Percentiles rank a stretch among this genome's conserved stretches.
Evolutionary conservation across 2,329 filamentous ascomycete species (phyloP).

Genomic region (Lasiodiplodia sp.): DNA sequence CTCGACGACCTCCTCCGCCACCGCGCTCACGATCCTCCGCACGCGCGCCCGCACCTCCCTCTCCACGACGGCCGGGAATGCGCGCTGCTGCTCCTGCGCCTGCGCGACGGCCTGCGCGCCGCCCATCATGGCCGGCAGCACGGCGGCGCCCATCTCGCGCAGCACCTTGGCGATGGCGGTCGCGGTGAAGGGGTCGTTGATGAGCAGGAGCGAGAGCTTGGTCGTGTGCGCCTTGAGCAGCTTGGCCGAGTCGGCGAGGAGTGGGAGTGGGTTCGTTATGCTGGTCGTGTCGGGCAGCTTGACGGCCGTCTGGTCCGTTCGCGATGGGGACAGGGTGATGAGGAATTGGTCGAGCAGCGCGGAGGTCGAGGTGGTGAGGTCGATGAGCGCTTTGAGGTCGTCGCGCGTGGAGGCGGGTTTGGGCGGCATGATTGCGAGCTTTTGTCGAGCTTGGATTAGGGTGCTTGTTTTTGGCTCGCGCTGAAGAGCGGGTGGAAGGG

Average conservation of each 20-base stretch:
- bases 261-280: conserved; percentile 61
- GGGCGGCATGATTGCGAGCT: conserved; percentile 14
- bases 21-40: conserved; percentile 67
- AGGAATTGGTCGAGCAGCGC: conserved; percentile 45
- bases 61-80: conserved; percentile 57
- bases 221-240: conserved; percentile 84
- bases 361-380: conserved; percentile 46
- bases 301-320: background rate
- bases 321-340: conserved; percentile 17
- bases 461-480: background rate
- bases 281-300: conserved; percentile 32
- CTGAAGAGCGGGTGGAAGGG: background rate
- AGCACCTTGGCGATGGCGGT: conserved; percentile 76
- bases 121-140: conserved; percentile 77
- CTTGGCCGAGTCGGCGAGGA: conserved; percentile 74
- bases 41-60: conserved; percentile 68
- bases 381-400: conserved; percentile 41
- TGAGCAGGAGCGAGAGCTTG: conserved; percentile 84
- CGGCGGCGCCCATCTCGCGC: conserved; percentile 72
- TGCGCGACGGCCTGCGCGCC: conserved; percentile 54
- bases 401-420: background rate
- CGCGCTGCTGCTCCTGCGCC: conserved; percentile 49
- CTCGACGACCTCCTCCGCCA: conserved; percentile 61
- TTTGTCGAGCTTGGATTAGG: background rate
- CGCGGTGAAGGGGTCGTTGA: conserved; percentile 86